Evolutionary conservation across 1,284 basidiomycete genomes (phyloP), one percentile per base, ranked within the genome.

Genomic region (Boletus smithii): DNA sequence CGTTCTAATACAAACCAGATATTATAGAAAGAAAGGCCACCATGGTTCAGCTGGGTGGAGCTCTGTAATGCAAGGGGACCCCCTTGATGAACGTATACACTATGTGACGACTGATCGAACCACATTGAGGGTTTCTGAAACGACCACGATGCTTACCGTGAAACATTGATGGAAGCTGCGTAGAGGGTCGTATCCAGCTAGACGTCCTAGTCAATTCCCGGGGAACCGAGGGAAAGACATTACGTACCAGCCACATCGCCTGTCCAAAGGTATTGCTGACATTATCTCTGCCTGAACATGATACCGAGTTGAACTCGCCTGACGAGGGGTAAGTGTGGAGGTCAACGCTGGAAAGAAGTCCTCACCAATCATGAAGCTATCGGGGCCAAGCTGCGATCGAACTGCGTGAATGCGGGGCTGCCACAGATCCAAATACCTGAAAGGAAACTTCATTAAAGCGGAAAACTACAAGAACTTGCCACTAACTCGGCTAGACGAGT

Each of bases 221-320:
- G n/a, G 26, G 23, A 4, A 35, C 26, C 5, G 1, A 5, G 5
- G 8, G 11, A 35, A 20, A 7, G 11, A 18, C 3, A 13, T 31
- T 27, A 62, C 68, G 48, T 44, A 71, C 72, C 43, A 77, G 60
- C 76, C 75, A 77, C 22, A 77, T 62, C 5, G 75, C 73, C 52
- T 78, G 76, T 30, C 76, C 76, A 47, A 78, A 76, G 2, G 76
- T 76, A 49, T 77, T 73, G 56, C 71, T 75, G 23, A 77, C 74
- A 35, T 69, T 69, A 46, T 72, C 64, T 41, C 63, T 70, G 5
- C 76, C 76, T 11, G 72, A 72, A 48, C 75, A 78, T 8, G 75
- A 76, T 8, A 78, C 74, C 1, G 75, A 77, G 48, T 75, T 78
- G 53, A 74, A 77, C 60, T 78, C 75, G 6, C 76, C 76, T 75